Evolutionary conservation across 768 basidiomycete species (phyloP).

Genomic region (Mycena polygramma): DNA sequence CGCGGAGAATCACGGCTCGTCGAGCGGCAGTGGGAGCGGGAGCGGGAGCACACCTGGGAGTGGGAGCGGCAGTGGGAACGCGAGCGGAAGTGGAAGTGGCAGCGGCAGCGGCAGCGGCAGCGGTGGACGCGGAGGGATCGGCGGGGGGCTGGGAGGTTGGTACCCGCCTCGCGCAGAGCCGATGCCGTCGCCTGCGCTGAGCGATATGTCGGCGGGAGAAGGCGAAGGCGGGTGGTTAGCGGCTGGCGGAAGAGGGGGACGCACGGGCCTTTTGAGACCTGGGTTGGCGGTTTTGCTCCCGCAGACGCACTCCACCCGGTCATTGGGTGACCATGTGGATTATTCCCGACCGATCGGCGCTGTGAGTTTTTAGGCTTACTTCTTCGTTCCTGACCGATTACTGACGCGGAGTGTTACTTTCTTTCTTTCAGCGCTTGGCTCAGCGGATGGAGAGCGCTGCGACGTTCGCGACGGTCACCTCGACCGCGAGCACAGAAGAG

Average conservation of each 20-base stretch:
- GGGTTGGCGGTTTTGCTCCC: conserved; percentile 30
- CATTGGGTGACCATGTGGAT: conserved; percentile 33
- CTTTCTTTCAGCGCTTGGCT: conserved; percentile 4
- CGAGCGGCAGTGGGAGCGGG: no score
- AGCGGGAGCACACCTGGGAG: no score
- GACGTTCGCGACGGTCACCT: conserved; percentile 10
- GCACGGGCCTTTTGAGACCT: conserved; percentile 18
- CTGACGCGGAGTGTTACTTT: no score
- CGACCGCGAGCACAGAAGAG: neutral
- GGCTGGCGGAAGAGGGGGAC: neutral
- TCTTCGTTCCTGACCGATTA: neutral
- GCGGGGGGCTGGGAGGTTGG: neutral
- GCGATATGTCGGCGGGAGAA: neutral
- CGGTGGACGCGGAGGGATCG: no score
- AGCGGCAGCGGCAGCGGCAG: no score
- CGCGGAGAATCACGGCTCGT: no score
- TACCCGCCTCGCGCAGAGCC: neutral
- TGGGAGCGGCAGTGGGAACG: no score
- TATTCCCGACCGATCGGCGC: conserved; percentile 35
- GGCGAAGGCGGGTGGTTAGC: neutral
- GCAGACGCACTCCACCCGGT: conserved; percentile 26
- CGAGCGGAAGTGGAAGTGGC: no score
- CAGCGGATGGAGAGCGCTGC: conserved; percentile 24
- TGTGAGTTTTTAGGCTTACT: conserved; percentile 8
- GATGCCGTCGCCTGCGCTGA: conserved; percentile 15